These are phyloP conservation scores for Lactuca saligna DNA, from an alignment of 129 eudicot genomes.

Conservation along the genomic window DNA sequence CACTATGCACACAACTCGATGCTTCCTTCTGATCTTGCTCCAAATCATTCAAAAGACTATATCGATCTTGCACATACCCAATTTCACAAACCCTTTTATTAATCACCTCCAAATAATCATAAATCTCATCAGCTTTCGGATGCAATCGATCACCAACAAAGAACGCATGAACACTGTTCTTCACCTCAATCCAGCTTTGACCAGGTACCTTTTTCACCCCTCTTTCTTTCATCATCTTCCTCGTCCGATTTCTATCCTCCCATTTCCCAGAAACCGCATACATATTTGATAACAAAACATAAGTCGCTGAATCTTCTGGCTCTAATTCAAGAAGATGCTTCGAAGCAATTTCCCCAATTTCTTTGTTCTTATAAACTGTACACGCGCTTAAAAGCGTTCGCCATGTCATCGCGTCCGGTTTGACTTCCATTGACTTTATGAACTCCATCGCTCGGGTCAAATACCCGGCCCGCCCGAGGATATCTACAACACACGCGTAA, in stretches of 20 bases:
- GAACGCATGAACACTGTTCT: slow-evolving; percentile 78
- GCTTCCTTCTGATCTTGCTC: slow-evolving; percentile 78
- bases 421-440: slow-evolving; percentile 72
- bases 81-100: slow-evolving; percentile 54
- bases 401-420: slow-evolving; percentile 95
- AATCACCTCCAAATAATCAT: slow-evolving; percentile 61
- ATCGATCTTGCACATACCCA: slow-evolving; percentile 72
- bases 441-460: slow-evolving; percentile 62
- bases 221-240: slow-evolving; percentile 81
- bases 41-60: slow-evolving; percentile 62
- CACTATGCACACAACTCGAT: slow-evolving; percentile 67
- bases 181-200: slow-evolving; percentile 92
- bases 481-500: slow-evolving; percentile 89
- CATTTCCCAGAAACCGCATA: slow-evolving; percentile 69
- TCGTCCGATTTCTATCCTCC: slow-evolving; percentile 61
- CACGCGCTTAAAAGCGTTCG: slow-evolving; percentile 94
- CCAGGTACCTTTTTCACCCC: slow-evolving; percentile 96
- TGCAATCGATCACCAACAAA: slow-evolving; percentile 91
- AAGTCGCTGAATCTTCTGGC: slow-evolving; percentile 93
- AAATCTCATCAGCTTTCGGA: slow-evolving; percentile 66
- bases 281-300: slow-evolving; percentile 87
- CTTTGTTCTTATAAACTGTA: slow-evolving; percentile 68
- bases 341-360: slow-evolving; percentile 78
- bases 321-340: slow-evolving; percentile 59
- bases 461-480: slow-evolving; percentile 88